Evolutionary conservation across 2,329 filamentous ascomycete species (phyloP).

Genomic region (Pseudogymnoascus pannorum): DNA sequence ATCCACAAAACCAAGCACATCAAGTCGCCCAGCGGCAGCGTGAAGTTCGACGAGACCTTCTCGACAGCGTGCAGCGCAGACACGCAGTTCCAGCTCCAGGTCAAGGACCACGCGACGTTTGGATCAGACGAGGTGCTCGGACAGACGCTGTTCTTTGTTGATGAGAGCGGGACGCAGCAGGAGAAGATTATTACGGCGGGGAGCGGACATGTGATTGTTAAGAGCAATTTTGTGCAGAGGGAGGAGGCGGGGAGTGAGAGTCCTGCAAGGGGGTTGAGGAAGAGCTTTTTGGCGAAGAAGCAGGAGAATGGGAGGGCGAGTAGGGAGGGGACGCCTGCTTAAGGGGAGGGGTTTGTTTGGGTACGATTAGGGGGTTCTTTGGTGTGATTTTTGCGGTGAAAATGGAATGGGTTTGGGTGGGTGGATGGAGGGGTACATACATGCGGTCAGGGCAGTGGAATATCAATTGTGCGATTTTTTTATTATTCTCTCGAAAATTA

Average conservation of each 20-base stretch:
- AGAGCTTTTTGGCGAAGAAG: constrained; percentile 48
- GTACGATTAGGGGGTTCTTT: no score
- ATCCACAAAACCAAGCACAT: constrained; percentile 89
- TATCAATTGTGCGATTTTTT: neutral
- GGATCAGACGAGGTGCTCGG: constrained; percentile 77
- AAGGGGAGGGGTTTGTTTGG: neutral
- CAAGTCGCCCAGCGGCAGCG: constrained; percentile 60
- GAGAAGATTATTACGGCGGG: constrained; percentile 73
- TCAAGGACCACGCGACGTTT: constrained; percentile 79
- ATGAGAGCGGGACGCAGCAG: constrained; percentile 60
- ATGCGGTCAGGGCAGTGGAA: neutral
- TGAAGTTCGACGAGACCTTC: constrained; percentile 72
- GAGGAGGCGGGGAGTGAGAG: constrained; percentile 37
- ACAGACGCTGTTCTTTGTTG: constrained; percentile 84
- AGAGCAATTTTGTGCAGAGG: constrained; percentile 59
- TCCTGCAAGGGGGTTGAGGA: constrained; percentile 41
- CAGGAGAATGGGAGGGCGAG: constrained; percentile 30
- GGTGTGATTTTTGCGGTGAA: neutral
- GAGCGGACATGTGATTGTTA: constrained; percentile 61
- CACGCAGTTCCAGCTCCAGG: constrained; percentile 76
- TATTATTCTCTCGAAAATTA: neutral
- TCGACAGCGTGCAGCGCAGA: constrained; percentile 73
- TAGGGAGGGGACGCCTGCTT: constrained; percentile 38
- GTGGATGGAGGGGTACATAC: neutral
- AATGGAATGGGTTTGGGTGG: neutral